Evolutionary conservation across 371 early-diverging fungal species (phyloP), one percentile per base, ranked within the genome.

Genomic region (Coemansia sp.): DNA sequence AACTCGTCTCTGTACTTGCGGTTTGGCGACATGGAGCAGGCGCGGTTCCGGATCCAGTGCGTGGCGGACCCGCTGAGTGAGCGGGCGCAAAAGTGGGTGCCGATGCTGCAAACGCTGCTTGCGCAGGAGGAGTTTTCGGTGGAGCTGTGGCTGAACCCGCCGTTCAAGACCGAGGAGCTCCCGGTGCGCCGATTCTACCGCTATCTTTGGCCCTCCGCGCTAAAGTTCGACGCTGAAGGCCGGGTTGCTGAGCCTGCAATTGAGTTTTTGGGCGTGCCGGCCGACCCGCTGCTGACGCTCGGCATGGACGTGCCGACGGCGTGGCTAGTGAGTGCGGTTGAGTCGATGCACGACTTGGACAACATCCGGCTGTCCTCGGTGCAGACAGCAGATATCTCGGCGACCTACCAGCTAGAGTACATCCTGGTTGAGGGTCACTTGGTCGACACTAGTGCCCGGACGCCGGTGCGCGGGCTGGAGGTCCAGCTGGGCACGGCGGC

Each of bases 371-470:
- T 94, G 12, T 69, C 82, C 2, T 79, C 82, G 30, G 65, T 89
- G 35, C 80, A 70, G 11, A 77, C 75, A 6, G 51, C 68, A 8
- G 43, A 66, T 9, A 88, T 95, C 0, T 83, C 86, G 12, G 90
- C 95, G 0, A 80, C 82, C 4, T 95, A 92, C 69, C 84, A 85
- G 57, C 83, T 97, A n/a, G 86, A 86, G 56, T 82, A 88, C 41
- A 88, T 95, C 36, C 81, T 96, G 47, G 81, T 95, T 5, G 95
- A 95, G 72, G 95, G 98, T 0, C 95, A 95, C 63, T 86, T 90
- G 33, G 81, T 85, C 5, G 97, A 95, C 51, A 69, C 82, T 2
- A 71, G 76, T 10, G 80, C 79, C 26, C 82, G 81, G 42, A 64
- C 76, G 5, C 90, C 96, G 5, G 95, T 96, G 43, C 88, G 94